These are phyloP conservation scores for Cercis canadensis DNA, from an alignment of 306 rosid genomes.

Conservation along the genomic window DNA sequence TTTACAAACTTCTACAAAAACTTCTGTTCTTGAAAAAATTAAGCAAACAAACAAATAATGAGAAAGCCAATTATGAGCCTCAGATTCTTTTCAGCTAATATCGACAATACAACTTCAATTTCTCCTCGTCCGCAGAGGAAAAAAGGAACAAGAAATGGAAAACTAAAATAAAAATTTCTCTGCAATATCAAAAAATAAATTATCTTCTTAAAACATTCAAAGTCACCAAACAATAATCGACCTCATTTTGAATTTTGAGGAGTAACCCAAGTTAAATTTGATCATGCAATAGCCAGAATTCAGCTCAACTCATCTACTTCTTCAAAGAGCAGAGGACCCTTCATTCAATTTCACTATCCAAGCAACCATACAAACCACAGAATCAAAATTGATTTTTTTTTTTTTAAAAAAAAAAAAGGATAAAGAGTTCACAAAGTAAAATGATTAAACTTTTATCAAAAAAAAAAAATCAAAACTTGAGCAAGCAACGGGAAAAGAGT, in stretches of 20 bases:
- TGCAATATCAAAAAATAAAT: not conserved
- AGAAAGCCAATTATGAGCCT: not conserved
- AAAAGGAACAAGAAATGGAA: not conserved
- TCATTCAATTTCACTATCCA: not conserved
- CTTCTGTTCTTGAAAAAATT: too few species aligned
- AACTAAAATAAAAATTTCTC: not conserved
- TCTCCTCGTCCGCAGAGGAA: constrained; percentile 6
- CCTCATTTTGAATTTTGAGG: constrained; percentile 30
- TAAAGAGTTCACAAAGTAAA: not conserved
- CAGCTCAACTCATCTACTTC: not conserved
- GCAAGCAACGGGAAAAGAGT: not conserved
- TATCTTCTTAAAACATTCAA: not conserved
- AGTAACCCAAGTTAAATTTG: not conserved
- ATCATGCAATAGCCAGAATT: not conserved
- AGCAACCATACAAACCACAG: not conserved
- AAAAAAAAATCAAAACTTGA: not conserved
- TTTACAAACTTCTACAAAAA: too few species aligned
- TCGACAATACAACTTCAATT: constrained; percentile 12
- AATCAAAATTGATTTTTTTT: too few species aligned
- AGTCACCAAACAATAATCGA: not conserved
- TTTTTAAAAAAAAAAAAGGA: too few species aligned
- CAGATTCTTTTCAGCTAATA: constrained; percentile 4
- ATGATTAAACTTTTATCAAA: not conserved
- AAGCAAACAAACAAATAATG: not conserved
- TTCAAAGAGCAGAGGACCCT: not conserved